phyloP scores from a whole-genome alignment of 2,329 filamentous ascomycete species.

The Pseudocercospora vitis region DNA sequence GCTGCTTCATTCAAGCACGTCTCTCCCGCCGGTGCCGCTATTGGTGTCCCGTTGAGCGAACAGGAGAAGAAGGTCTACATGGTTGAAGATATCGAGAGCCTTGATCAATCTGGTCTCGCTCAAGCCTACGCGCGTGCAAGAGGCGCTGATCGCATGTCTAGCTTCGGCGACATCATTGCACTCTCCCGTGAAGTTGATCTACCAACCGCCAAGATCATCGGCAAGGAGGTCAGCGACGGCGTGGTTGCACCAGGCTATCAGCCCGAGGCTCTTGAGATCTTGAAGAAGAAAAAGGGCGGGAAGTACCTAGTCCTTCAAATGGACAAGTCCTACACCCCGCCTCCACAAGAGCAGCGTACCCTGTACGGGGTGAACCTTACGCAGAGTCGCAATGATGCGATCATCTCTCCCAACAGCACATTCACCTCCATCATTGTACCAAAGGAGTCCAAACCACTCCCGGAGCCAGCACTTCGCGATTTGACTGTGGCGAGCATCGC shows the following conservation, averaged over 20 bases:
- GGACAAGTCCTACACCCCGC: conserved; percentile 81
- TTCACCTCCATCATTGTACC: conserved; percentile 85
- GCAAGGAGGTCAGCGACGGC: conserved; percentile 94
- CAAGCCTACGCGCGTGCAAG: conserved; percentile 95
- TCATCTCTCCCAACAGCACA: conserved; percentile 75
- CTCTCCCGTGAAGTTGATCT: conserved; percentile 88
- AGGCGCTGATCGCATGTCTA: conserved; percentile 97
- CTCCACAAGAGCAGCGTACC: conserved; percentile 72
- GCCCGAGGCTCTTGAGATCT: conserved; percentile 80
- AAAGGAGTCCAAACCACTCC: conserved; percentile 70
- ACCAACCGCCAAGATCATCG: conserved; percentile 94
- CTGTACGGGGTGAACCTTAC: conserved; percentile 86
- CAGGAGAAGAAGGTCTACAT: conserved; percentile 98
- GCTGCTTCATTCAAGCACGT: conserved; percentile 99
- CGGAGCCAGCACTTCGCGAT: conserved; percentile 81
- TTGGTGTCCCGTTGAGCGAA: conserved; percentile 80
- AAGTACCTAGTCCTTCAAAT: conserved; percentile 96
- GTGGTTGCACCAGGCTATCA: conserved; percentile 89
- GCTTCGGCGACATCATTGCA: conserved; percentile 94
- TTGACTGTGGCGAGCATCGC: conserved; percentile 94
- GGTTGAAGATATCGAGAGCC: conserved; percentile 88
- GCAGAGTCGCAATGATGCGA: conserved; percentile 90
- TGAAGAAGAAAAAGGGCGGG: conserved; percentile 97
- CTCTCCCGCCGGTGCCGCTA: conserved; percentile 91
- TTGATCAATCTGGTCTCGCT: conserved; percentile 81